phyloP scores from a whole-genome alignment of 2,329 filamentous ascomycete genomes.

The Monilinia polystroma region DNA sequence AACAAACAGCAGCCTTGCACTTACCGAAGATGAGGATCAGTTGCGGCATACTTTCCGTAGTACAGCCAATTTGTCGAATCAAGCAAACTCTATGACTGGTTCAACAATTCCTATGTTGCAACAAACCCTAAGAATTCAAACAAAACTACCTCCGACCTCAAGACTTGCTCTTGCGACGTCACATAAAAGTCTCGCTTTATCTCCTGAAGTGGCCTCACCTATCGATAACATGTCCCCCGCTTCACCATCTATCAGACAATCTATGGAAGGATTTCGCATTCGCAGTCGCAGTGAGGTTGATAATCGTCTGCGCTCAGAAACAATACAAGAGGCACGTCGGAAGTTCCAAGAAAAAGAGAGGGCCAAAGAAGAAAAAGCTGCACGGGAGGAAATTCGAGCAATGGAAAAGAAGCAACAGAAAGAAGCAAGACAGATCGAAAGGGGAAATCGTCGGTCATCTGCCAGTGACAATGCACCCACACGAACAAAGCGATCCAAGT shows the following conservation, averaged over 20 bases:
- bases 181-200: slow-evolving; percentile 33
- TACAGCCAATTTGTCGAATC: slow-evolving; percentile 34
- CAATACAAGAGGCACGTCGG: slow-evolving; percentile 59
- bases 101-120: slow-evolving; percentile 28
- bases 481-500: slow-evolving; percentile 45
- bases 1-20: slow-evolving; percentile 43
- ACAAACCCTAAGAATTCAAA: slow-evolving; percentile 36
- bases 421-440: slow-evolving; percentile 54
- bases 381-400: slow-evolving; percentile 56
- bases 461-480: slow-evolving; percentile 42
- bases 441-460: slow-evolving; percentile 37
- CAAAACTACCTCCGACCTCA: slow-evolving; percentile 33
- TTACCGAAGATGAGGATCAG: slow-evolving; percentile 39
- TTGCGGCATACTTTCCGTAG: slow-evolving; percentile 33
- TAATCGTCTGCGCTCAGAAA: slow-evolving; percentile 53
- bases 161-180: slow-evolving; percentile 35
- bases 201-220: slow-evolving; percentile 27
- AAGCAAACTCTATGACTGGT: slow-evolving; percentile 29
- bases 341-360: slow-evolving; percentile 63
- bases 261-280: slow-evolving; percentile 60
- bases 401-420: slow-evolving; percentile 59
- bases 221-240: slow-evolving; percentile 37
- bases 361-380: slow-evolving; percentile 61
- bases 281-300: slow-evolving; percentile 61
- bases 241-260: slow-evolving; percentile 56